Conservation (phyloP, 345 rosid genomes). For the Camelina laxa region DNA sequence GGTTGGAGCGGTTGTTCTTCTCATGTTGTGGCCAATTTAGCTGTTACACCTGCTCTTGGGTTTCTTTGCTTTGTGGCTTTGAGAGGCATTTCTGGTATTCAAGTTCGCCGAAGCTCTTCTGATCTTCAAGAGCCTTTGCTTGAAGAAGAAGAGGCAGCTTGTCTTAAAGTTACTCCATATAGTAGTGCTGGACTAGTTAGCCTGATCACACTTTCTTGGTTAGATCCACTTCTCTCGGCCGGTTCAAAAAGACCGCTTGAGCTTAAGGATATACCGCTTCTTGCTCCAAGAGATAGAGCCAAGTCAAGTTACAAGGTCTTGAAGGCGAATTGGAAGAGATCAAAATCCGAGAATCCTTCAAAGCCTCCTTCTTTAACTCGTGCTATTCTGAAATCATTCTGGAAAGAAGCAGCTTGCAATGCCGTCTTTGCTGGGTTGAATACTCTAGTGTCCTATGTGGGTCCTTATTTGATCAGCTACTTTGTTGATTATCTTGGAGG, state of each 20-base stretch:
- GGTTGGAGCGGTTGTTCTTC: slow-evolving; percentile 66
- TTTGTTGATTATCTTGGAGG: slow-evolving; percentile 97
- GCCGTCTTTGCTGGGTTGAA: slow-evolving; percentile 91
- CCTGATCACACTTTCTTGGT: slow-evolving; percentile 89
- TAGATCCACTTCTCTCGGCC: slow-evolving; percentile 86
- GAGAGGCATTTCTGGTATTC: slow-evolving; percentile 77
- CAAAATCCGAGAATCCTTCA: slow-evolving; percentile 72
- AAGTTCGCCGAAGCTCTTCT: slow-evolving; percentile 61
- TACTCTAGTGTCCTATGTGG: slow-evolving; percentile 93
- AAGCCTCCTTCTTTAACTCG: slow-evolving; percentile 87
- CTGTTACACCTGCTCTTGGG: slow-evolving; percentile 80
- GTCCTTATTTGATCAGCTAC: slow-evolving; percentile 95
- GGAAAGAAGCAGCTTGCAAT: slow-evolving; percentile 98
- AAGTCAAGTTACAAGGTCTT: slow-evolving; percentile 83
- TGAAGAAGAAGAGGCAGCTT: slow-evolving; percentile 83
- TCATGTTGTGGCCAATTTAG: slow-evolving; percentile 76
- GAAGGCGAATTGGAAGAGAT: slow-evolving; percentile 89
- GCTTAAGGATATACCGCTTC: slow-evolving; percentile 97
- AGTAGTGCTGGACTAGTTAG: slow-evolving; percentile 76
- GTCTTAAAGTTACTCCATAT: slow-evolving; percentile 86
- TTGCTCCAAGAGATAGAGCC: slow-evolving; percentile 84
- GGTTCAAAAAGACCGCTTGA: slow-evolving; percentile 97
- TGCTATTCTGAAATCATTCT: slow-evolving; percentile 84
- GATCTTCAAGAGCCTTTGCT: slow-evolving; percentile 90
- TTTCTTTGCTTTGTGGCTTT: slow-evolving; percentile 80